Percentiles rank a stretch among this genome's conserved stretches.
phyloP scores from a whole-genome alignment of 192 early-diverging fungal species.

The Gonapodya sp. region DNA sequence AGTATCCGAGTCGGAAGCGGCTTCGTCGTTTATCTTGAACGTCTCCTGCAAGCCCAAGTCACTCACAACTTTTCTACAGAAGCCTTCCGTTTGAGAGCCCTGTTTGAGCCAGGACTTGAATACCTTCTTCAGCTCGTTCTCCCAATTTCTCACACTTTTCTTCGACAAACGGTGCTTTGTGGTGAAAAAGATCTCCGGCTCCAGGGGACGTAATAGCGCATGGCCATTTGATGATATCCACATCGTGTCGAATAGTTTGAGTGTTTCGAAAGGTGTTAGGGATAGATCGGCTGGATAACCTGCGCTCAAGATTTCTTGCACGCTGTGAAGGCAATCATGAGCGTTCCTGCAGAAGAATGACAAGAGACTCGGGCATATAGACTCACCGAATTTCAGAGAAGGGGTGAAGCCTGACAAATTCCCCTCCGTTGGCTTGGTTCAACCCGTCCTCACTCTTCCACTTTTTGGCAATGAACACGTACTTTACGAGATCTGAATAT shows the following conservation, averaged over 20 bases:
- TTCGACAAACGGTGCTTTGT: slow-evolving; percentile 17
- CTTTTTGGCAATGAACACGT: slow-evolving; percentile 22
- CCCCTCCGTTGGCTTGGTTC: not conserved
- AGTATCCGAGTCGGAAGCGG: not conserved
- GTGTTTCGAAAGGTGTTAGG: slow-evolving; percentile 23
- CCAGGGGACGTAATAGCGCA: slow-evolving; percentile 4
- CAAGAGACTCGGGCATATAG: not conserved
- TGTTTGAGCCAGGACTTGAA: slow-evolving; percentile 14
- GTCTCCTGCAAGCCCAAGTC: not conserved
- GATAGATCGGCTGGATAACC: slow-evolving; percentile 23
- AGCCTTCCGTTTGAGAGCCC: not conserved
- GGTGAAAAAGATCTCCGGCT: slow-evolving; percentile 26
- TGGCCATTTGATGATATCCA: not conserved
- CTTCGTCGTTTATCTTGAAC: not conserved
- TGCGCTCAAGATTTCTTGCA: not conserved
- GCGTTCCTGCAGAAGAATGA: not conserved
- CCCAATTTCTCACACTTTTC: slow-evolving; percentile 18
- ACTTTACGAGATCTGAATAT: slow-evolving; percentile 30
- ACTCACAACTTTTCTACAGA: not conserved
- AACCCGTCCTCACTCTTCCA: not conserved
- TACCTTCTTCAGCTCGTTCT: slow-evolving; percentile 21
- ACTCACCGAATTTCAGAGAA: slow-evolving; percentile 5
- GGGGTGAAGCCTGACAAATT: slow-evolving; percentile 22
- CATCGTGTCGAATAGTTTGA: slow-evolving; percentile 27
- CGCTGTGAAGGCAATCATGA: not conserved